A percentile compares a stretch with the other conserved stretches of the same genome.
These are phyloP conservation scores for Apiospora saccharicola DNA, from an alignment of 2,329 filamentous ascomycete species.

Conservation along the genomic window DNA sequence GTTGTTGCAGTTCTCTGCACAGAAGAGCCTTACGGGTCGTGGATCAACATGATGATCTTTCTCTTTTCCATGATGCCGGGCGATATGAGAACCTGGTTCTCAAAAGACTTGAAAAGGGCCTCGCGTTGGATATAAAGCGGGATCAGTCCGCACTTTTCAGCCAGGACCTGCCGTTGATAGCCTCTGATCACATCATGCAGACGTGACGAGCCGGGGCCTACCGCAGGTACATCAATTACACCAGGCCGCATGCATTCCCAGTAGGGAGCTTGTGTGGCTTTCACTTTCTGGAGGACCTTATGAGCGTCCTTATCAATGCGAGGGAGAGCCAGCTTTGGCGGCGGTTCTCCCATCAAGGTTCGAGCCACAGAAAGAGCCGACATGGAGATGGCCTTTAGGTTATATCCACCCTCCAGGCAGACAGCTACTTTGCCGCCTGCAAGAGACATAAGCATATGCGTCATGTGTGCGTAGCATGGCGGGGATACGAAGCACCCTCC, in stretches of 20 bases:
- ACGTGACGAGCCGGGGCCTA: conserved; percentile 64
- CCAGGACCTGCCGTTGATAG: conserved; percentile 76
- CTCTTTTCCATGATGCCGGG: conserved; percentile 70
- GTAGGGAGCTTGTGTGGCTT: conserved; percentile 70
- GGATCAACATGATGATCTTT: conserved; percentile 84
- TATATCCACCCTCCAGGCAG: conserved; percentile 95
- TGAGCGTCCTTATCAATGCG: conserved; percentile 65
- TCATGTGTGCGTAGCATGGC: conserved; percentile 96
- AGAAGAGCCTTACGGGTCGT: conserved; percentile 75
- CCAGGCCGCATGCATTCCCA: conserved; percentile 89
- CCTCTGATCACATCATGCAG: conserved; percentile 82
- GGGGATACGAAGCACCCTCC: conserved; percentile 94
- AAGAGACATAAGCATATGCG: conserved; percentile 97
- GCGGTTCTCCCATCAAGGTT: conserved; percentile 95
- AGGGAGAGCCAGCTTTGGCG: conserved; percentile 65
- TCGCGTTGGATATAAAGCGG: conserved; percentile 81
- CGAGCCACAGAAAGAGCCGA: conserved; percentile 91
- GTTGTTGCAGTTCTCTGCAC: neutral
- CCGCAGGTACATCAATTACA: conserved; percentile 60
- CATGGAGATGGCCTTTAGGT: conserved; percentile 88
- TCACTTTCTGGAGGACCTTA: conserved; percentile 64
- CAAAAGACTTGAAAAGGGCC: conserved; percentile 76
- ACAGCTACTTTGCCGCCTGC: conserved; percentile 90
- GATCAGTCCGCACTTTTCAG: conserved; percentile 78
- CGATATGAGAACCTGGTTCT: conserved; percentile 87